Evolutionary conservation across 23 red algal species (phyloP), one percentile per base, ranked within the genome.

Genomic region (Gracilaria vermiculophylla): DNA sequence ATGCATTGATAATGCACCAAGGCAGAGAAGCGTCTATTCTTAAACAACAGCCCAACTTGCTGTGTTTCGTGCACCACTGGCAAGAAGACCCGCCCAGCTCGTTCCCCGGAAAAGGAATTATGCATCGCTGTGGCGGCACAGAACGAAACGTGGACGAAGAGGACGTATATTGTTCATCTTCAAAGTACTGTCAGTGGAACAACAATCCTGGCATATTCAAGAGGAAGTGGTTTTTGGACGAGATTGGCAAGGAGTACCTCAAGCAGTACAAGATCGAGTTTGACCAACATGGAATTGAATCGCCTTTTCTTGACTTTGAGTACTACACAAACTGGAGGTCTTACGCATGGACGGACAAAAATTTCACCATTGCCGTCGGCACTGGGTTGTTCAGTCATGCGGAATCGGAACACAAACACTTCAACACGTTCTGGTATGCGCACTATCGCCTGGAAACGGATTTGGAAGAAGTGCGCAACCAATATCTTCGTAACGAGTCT

Each of bases 291-390:
- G 87, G 87, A n/a, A 81, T 65, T 23, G 4, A 25, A 32, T 78
- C 69, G 28, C 89, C 89, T 7, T 92, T 84, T 62, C 78, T 92
- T 58, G 89, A 92, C 56, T 92, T 92, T 85, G 89, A 92, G 42
- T 92, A 83, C 55, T 92, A 85, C 67, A 85, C 89, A n/a, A 92
- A 92, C 73, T 84, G 89, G 78, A 43, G 78, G 35, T 12, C 55
- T 20, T 85, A 83, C 53, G 80, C 78, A 8, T 92, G 89, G 89
- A 41, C 16, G 7, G 80, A 83, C 32, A 81, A 83, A 35, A 92
- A 92, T 42, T 78, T 92, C 36, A 75, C 89, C 5, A 66, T 92
- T 13, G 89, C 89, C 3, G 56, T 83, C 28, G 89, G 89, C 23
- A 82, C 78, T 32, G 89, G 89, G 31, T 54, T 92, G 23, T 92